Base-by-base conservation (phyloP, 1,284 basidiomycete genomes). In the Cryptococcus sp. region DNA sequence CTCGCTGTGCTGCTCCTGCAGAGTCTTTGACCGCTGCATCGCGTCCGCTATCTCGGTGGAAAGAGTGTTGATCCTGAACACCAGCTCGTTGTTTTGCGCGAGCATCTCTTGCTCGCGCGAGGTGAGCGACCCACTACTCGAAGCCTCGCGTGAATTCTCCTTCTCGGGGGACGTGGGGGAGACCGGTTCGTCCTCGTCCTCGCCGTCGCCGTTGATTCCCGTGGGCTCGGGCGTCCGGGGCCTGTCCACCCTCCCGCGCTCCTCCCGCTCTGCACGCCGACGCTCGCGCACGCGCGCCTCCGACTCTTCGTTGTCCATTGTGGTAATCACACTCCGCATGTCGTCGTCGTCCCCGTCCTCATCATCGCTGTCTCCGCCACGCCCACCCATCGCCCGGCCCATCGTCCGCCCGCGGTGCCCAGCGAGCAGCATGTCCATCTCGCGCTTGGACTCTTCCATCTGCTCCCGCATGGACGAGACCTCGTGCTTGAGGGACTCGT, bases 401-500 rank as follows among this genome's bases (percentile, higher is more conserved):
- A 59, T 18, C 24, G 21, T 48, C 59, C 79, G 80, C 46, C 53
- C 61, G 45, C 54, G 56, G 54, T 33, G 62, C 52, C 60, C 64
- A 45, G 59, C 68, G 46, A 68, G 58, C 4, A 70, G 59, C 53
- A 69, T 48, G 47, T 74, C 73, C 60, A 76, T 73, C 57, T 75
- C 73, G 8, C 66, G 58, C 55, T 72, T 72, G 28, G 80, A 81
- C 55, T 82, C 80, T 61, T 86, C 85, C 77, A 92, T 84, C 67
- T 89, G 79, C 52, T 87, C 85, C 15, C 86, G 80, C 52, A 93
- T 79, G 2, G 80, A 78, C 37, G 82, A 79, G 3, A 98, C 85
- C 68, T 98, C 92, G 37, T 81, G 80, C 74, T 89, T 89, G 71
- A 98, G 85, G 9, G 79, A 80, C 57, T 96, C 91, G 67, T 97